These are phyloP conservation scores for Flaveria brownii DNA, from an alignment of 129 eudicot species.

Conservation along the genomic window DNA sequence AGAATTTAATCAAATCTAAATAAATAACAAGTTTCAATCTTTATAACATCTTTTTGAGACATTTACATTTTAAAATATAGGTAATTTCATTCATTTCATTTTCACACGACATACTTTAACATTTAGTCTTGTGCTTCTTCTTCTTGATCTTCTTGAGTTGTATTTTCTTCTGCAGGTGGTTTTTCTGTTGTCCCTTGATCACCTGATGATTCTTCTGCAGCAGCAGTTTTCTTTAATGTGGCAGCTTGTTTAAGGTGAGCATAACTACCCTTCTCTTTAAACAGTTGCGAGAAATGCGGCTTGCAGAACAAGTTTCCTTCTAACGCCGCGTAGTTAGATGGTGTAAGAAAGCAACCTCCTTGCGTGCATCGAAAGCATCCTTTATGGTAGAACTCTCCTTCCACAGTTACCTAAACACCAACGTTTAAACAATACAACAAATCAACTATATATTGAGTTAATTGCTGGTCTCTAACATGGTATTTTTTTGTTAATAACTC, in stretches of 20 bases:
- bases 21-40: slow-evolving; percentile 11
- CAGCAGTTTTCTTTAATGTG: slow-evolving; percentile 39
- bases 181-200: slow-evolving; percentile 16
- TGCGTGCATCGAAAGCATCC: slow-evolving; percentile 72
- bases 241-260: slow-evolving; percentile 54
- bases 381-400: slow-evolving; percentile 76
- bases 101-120: neutral
- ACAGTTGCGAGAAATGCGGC: slow-evolving; percentile 86
- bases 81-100: neutral
- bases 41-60: neutral
- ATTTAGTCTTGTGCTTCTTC: slow-evolving; percentile 18
- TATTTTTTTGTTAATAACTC: no score
- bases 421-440: neutral
- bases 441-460: neutral
- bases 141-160: slow-evolving; percentile 15
- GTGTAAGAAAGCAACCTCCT: slow-evolving; percentile 68
- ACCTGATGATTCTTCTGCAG: slow-evolving; percentile 2
- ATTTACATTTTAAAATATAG: neutral
- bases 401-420: slow-evolving; percentile 61
- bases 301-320: slow-evolving; percentile 84
- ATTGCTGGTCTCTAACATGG: no score
- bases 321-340: slow-evolving; percentile 78
- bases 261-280: slow-evolving; percentile 85
- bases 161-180: neutral
- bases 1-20: neutral